Conservation (phyloP, 2,329 filamentous ascomycete genomes). For the Clarireedia sp. region DNA sequence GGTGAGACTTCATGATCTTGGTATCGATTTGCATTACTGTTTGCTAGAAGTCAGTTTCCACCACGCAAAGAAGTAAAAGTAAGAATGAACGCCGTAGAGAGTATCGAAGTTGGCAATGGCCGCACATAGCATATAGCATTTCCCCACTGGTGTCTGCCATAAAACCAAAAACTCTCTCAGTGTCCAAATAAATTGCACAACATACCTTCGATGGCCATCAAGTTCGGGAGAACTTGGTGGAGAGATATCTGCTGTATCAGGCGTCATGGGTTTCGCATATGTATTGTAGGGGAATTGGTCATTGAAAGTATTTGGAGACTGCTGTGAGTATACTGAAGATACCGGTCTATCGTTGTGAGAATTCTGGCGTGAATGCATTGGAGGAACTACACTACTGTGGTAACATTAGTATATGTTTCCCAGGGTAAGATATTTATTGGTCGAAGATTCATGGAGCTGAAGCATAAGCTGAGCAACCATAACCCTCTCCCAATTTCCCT, state of each 20-base stretch:
- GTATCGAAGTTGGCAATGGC: not conserved
- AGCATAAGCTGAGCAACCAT: constrained; percentile 10
- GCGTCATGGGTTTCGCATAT: constrained; percentile 26
- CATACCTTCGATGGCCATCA: constrained; percentile 21
- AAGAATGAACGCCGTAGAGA: not conserved
- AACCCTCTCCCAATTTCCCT: not conserved
- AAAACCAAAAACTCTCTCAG: not conserved
- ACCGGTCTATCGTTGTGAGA: constrained; percentile 36
- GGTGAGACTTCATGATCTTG: constrained; percentile 33
- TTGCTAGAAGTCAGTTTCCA: not conserved
- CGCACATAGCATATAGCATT: not conserved
- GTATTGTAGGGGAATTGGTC: constrained; percentile 19
- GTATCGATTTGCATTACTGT: constrained; percentile 17
- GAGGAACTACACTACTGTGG: constrained; percentile 16
- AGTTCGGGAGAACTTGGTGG: constrained; percentile 37
- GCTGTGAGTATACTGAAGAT: constrained; percentile 56
- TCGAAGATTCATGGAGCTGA: constrained; percentile 13
- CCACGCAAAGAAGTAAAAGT: not conserved
- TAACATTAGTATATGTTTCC: constrained; percentile 14
- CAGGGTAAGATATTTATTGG: constrained; percentile 12
- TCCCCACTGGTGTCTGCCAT: not conserved
- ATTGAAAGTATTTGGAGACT: constrained; percentile 33
- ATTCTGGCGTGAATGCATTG: constrained; percentile 18
- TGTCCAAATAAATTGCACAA: constrained; percentile 12
- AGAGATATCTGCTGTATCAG: constrained; percentile 31